Evolutionary conservation across 345 rosid species (phyloP), one percentile per base, ranked within the genome.

Genomic region (Eucalyptus cloeziana): DNA sequence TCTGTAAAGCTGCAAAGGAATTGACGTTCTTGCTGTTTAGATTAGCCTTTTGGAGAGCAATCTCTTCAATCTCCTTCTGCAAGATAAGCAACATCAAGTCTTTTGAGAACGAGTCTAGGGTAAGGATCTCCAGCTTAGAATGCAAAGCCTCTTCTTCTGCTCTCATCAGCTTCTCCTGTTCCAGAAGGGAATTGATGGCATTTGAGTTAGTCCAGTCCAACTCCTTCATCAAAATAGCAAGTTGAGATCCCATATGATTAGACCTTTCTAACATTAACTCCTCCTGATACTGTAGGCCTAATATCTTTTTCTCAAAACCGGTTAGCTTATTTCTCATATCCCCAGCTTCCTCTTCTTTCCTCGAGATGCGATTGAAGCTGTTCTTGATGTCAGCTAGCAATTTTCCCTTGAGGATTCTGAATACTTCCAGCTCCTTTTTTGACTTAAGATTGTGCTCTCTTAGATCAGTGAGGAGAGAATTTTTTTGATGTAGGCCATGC

Each of bases 191-290:
- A 83, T 91, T 92, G 45, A 91, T 91, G 86, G 93, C 90, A 87
- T 91, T 93, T 89, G 88, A 87, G 89, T 94, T 94, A 89, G 94
- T 94, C 87, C 91, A 88, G 92, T 97, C 95, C 91, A 98, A 90
- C 85, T 97, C 99, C 91, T 95, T 95, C 91, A 94, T 93, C 87
- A 98, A 91, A 94, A 88, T 86, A 87, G 97, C 92, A 90, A 98
- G 98, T 87, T 96, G 96, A 89, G 96, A 94, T 88, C 97, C 98
- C 91, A 98, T 95, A 89, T 92, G 88, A 90, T 95, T 93, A 89
- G 95, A 95, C 92, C 98, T 95, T 92, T 98, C 94, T 92, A 98
- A 91, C 99, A 97, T 96, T 92, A 92, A 87, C 93, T 98, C 98
- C 92, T 98, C 99, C 88, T 94, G 99, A 91, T 90, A 89, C 93